These are phyloP conservation scores for Fraxinus pennsylvanica DNA, from an alignment of 257 asterid species.

Conservation along the genomic window DNA sequence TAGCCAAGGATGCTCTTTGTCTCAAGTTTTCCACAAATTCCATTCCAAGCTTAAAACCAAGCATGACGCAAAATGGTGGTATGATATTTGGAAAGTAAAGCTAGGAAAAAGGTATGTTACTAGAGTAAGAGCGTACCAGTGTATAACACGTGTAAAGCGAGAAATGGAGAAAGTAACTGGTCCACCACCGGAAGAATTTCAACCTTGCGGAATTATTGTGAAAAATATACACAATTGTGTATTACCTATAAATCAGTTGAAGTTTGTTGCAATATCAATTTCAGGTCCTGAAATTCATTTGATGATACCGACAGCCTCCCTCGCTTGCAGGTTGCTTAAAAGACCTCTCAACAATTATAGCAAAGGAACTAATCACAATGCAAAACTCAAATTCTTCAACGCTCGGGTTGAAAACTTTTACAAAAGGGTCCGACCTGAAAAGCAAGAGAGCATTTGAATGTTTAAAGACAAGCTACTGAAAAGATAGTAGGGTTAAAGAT, in stretches of 20 bases:
- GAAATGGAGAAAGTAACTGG: constrained; percentile 8
- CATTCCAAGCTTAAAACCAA: constrained; percentile 4
- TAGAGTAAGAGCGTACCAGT: constrained; percentile 2
- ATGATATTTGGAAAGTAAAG: background rate
- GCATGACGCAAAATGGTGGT: background rate
- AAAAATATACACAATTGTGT: constrained; percentile 15
- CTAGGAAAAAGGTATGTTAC: background rate
- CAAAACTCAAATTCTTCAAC: constrained; percentile 22
- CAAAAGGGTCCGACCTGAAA: constrained; percentile 38
- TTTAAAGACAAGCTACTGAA: constrained; percentile 30
- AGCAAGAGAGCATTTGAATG: constrained; percentile 25
- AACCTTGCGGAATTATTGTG: constrained; percentile 22
- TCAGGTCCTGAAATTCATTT: constrained; percentile 29
- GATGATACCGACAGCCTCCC: constrained; percentile 29
- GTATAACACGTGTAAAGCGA: background rate
- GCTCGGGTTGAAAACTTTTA: constrained; percentile 21
- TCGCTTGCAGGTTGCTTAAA: constrained; percentile 48
- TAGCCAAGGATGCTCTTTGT: background rate
- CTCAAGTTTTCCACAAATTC: constrained; percentile 1
- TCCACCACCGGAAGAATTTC: constrained; percentile 19
- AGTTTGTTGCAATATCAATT: constrained; percentile 44
- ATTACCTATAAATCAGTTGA: constrained; percentile 29
- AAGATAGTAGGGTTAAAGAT: constrained; percentile 16
- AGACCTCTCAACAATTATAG: constrained; percentile 31
- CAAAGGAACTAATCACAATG: constrained; percentile 26